Conservation (phyloP, 139 green algal species). For the Eudorina sp. region DNA sequence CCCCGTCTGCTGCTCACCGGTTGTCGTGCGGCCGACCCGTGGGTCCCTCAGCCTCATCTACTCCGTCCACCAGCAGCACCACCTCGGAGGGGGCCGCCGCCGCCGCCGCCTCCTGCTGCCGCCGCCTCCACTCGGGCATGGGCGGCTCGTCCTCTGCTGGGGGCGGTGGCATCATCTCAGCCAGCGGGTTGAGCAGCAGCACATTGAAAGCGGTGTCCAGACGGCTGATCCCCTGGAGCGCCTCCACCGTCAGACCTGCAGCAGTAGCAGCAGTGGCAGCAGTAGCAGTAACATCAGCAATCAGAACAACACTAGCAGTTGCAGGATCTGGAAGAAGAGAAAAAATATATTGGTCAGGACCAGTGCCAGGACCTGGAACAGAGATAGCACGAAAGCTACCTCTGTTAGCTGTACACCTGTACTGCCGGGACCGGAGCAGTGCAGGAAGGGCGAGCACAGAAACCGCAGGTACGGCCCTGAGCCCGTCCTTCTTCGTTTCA, state of each 20-base stretch:
- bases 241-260: neutral
- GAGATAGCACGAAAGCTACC: too few species aligned
- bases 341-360: too few species aligned
- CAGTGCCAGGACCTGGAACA: too few species aligned
- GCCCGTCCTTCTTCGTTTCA: too few species aligned
- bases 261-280: neutral
- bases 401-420: too few species aligned
- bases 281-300: neutral
- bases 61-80: slow-evolving; percentile 19
- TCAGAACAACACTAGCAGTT: too few species aligned
- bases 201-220: neutral
- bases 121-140: neutral
- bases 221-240: neutral
- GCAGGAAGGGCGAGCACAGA: too few species aligned
- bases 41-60: slow-evolving; percentile 33
- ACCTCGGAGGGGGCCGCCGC: slow-evolving; percentile 3
- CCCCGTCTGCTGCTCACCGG: too few species aligned
- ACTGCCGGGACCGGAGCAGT: too few species aligned
- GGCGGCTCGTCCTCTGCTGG: neutral
- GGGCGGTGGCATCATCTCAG: neutral
- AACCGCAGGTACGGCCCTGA: too few species aligned
- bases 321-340: too few species aligned
- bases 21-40: slow-evolving; percentile 1
- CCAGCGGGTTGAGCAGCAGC: neutral
- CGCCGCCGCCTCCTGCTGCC: neutral